A percentile compares a stretch with the other conserved stretches of the same genome.
Conservation (phyloP, 1,284 basidiomycete genomes). For the Phellinidium pouzarii region DNA sequence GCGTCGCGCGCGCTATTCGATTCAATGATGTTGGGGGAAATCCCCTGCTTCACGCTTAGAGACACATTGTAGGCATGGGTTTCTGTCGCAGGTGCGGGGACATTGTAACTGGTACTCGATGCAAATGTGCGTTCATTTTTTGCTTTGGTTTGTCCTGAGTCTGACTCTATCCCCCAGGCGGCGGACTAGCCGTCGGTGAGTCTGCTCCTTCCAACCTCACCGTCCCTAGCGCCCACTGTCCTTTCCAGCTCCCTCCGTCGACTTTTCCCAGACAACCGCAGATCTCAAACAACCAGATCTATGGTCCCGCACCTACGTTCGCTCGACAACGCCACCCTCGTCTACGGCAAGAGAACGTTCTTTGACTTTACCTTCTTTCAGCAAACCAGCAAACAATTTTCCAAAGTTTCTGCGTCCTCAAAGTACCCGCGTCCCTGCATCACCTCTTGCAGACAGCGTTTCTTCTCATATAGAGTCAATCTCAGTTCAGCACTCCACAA, state of each 20-base stretch:
- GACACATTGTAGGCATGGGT: conserved; percentile 41
- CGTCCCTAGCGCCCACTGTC: neutral
- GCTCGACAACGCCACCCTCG: conserved; percentile 35
- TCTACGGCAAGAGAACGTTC: conserved; percentile 22
- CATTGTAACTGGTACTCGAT: conserved; percentile 60
- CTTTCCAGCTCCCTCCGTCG: conserved; percentile 54
- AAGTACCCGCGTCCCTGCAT: conserved; percentile 31
- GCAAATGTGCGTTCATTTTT: conserved; percentile 43
- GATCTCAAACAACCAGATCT: conserved; percentile 45
- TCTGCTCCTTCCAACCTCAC: conserved; percentile 17
- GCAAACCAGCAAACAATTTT: conserved; percentile 35
- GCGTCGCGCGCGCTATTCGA: neutral
- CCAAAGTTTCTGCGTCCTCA: conserved; percentile 27
- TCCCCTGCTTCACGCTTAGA: neutral
- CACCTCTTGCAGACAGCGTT: conserved; percentile 31
- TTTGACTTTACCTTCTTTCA: conserved; percentile 11
- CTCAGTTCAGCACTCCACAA: conserved; percentile 43
- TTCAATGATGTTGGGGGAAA: too few relatives aligned
- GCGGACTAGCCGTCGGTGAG: conserved; percentile 68
- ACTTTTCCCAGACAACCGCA: conserved; percentile 48
- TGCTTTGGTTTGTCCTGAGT: neutral
- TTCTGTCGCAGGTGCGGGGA: conserved; percentile 78
- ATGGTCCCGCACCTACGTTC: conserved; percentile 75
- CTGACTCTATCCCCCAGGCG: conserved; percentile 24
- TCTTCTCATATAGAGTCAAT: conserved; percentile 52